Conservation (phyloP, 176 grass and related monocot genomes). For the Chrysopogon serrulatus region DNA sequence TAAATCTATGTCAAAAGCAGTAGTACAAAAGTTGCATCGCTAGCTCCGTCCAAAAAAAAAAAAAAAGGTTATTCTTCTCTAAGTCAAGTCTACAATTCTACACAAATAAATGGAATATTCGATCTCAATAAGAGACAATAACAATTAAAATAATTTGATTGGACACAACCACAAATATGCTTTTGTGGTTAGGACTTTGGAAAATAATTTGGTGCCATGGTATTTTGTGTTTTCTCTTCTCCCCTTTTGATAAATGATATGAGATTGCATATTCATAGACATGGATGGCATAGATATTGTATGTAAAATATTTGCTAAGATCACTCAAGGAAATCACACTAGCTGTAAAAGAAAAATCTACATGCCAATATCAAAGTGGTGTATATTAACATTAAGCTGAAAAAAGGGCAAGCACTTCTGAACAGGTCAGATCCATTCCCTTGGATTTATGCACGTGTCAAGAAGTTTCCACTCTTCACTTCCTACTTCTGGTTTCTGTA, state of each 20-base stretch:
- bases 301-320: background rate
- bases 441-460: constrained; percentile 83
- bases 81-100: background rate
- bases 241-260: no score
- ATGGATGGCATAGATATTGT: background rate
- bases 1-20: background rate
- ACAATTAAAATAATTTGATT: background rate
- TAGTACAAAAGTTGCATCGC: background rate
- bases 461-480: constrained; percentile 95
- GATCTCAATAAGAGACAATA: background rate
- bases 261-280: background rate
- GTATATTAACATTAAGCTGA: background rate
- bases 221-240: background rate
- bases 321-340: background rate
- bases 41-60: background rate
- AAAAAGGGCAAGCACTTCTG: background rate
- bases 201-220: background rate
- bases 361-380: background rate
- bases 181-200: background rate
- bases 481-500: constrained; percentile 75
- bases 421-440: constrained; percentile 71
- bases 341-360: background rate
- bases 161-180: background rate
- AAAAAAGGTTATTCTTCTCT: background rate
- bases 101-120: background rate